A percentile compares a stretch with the other conserved stretches of the same genome.
Evolutionary conservation across 2,329 filamentous ascomycete species (phyloP).

Genomic region (Botryotinia calthae): DNA sequence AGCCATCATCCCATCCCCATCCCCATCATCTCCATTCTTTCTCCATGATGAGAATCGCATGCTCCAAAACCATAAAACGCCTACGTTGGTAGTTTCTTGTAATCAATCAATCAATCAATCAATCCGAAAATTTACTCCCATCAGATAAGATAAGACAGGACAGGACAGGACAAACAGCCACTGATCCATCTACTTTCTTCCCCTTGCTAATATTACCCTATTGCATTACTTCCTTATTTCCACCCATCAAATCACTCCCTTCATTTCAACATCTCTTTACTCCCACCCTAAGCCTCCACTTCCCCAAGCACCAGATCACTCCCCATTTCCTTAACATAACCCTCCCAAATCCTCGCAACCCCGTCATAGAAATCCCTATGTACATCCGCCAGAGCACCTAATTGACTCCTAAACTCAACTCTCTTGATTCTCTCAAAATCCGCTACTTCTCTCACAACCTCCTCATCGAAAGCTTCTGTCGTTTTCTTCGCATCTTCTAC

Average conservation of each 20-base stretch:
- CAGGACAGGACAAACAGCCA: background rate
- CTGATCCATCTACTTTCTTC: background rate
- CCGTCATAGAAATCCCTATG: slow-evolving; percentile 84
- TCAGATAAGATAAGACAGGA: background rate
- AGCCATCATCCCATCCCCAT: background rate
- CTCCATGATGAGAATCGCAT: background rate
- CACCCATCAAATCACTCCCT: background rate
- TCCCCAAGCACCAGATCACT: background rate
- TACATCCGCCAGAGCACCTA: slow-evolving; percentile 78
- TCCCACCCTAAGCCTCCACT: slow-evolving; percentile 4
- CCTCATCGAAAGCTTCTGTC: slow-evolving; percentile 91
- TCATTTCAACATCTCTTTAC: background rate
- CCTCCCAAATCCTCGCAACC: slow-evolving; percentile 81
- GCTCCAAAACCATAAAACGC: background rate
- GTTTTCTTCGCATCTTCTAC: slow-evolving; percentile 85
- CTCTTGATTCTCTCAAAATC: slow-evolving; percentile 98
- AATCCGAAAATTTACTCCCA: background rate
- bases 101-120: slow-evolving; percentile 1
- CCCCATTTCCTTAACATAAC: slow-evolving; percentile 81
- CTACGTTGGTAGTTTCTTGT: background rate
- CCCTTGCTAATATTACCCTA: background rate
- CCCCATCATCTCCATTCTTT: background rate
- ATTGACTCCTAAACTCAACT: slow-evolving; percentile 82
- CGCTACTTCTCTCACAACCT: slow-evolving; percentile 86
- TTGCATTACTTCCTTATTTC: background rate